Evolutionary conservation across 2,329 filamentous ascomycete species (phyloP).

Genomic region (Talaromyces sp.): DNA sequence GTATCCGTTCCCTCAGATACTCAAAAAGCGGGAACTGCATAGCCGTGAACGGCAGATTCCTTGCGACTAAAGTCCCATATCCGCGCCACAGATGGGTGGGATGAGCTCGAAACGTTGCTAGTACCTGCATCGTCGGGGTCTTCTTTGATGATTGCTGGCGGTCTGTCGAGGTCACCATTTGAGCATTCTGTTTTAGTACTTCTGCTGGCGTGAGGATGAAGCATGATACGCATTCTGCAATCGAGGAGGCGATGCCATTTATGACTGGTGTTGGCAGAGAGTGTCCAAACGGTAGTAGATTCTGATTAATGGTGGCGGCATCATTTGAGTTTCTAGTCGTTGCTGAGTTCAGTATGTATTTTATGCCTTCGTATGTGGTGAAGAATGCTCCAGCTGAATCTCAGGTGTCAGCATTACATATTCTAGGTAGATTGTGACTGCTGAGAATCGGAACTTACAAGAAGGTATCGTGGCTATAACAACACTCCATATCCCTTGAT

Average conservation of each 20-base stretch:
- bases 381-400: slow-evolving; percentile 75
- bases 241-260: slow-evolving; percentile 68
- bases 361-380: slow-evolving; percentile 78
- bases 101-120: slow-evolving; percentile 54
- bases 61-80: slow-evolving; percentile 74
- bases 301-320: not conserved
- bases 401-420: slow-evolving; percentile 20
- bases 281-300: slow-evolving; percentile 28
- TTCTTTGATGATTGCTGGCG: slow-evolving; percentile 12
- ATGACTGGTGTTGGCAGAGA: slow-evolving; percentile 64
- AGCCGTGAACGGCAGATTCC: slow-evolving; percentile 83
- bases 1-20: slow-evolving; percentile 56
- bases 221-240: slow-evolving; percentile 80
- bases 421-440: not conserved
- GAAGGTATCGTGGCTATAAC: slow-evolving; percentile 85
- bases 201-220: slow-evolving; percentile 83
- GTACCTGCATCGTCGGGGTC: slow-evolving; percentile 54
- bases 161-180: slow-evolving; percentile 59
- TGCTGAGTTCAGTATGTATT: slow-evolving; percentile 55
- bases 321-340: slow-evolving; percentile 19
- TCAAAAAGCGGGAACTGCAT: slow-evolving; percentile 89
- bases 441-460: slow-evolving; percentile 46
- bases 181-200: slow-evolving; percentile 89
- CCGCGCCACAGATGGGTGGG: slow-evolving; percentile 61
- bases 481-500: slow-evolving; percentile 82